Evolutionary conservation across 148 eudicot genomes (phyloP).

Genomic region (Rhododendron ferrugineum): DNA sequence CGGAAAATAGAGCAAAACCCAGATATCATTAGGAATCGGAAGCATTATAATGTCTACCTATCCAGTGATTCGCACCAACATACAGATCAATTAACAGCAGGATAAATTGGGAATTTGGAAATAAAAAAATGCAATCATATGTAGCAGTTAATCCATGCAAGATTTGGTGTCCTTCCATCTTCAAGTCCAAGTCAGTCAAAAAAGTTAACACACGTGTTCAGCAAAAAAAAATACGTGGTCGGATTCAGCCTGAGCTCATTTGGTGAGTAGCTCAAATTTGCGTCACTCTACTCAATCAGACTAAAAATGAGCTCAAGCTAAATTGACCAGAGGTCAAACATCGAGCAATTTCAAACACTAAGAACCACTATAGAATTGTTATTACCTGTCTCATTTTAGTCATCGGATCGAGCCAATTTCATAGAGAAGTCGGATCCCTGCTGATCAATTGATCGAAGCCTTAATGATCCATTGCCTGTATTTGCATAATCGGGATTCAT

Average conservation of each 20-base stretch:
- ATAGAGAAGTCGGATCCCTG: constrained; percentile 72
- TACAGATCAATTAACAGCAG: no score
- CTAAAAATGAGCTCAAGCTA: background rate
- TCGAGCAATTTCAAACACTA: background rate
- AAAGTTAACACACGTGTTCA: background rate
- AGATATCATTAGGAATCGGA: no score
- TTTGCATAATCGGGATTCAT: constrained; percentile 42
- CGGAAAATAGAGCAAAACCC: no score
- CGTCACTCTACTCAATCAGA: background rate
- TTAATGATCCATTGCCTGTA: constrained; percentile 62
- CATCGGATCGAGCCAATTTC: no score
- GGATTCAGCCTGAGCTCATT: background rate
- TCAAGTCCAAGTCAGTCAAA: background rate
- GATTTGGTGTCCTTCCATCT: background rate
- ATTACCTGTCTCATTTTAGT: constrained; percentile 70
- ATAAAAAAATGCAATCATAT: no score
- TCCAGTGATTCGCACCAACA: no score
- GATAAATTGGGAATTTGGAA: no score
- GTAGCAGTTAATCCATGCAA: background rate
- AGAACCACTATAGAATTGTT: background rate
- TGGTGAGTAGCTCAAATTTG: background rate
- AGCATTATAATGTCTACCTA: no score
- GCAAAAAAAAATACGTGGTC: background rate
- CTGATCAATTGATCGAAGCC: constrained; percentile 68
- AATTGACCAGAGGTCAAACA: background rate